Conservation (phyloP, 2,329 filamentous ascomycete genomes). For the Aspergillus udagawae region DNA sequence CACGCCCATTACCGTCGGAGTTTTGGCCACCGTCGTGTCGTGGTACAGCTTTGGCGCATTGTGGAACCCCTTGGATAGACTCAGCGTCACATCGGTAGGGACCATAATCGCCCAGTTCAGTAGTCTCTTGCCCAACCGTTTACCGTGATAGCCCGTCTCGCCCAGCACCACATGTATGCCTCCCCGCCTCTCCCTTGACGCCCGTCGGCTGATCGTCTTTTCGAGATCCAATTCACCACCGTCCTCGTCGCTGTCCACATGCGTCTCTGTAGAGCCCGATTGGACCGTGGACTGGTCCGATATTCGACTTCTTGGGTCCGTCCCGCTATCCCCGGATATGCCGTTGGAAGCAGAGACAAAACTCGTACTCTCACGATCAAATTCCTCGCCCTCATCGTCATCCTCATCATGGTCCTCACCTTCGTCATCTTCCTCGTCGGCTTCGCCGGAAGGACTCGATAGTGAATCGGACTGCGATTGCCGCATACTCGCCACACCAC, state of each 20-base stretch:
- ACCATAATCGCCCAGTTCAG: conserved; percentile 71
- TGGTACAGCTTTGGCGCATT: conserved; percentile 84
- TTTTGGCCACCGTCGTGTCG: conserved; percentile 73
- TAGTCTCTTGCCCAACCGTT: conserved; percentile 66
- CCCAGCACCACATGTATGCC: conserved; percentile 24
- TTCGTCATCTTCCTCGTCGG: background rate
- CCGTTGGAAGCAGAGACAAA: background rate
- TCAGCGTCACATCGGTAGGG: conserved; percentile 80
- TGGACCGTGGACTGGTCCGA: background rate
- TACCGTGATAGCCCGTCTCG: conserved; percentile 61
- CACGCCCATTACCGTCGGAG: conserved; percentile 73
- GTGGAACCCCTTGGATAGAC: conserved; percentile 79
- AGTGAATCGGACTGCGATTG: background rate
- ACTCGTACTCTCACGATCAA: background rate
- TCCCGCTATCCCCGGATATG: background rate
- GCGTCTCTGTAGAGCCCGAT: background rate
- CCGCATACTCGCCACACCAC: background rate
- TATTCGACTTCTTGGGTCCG: background rate
- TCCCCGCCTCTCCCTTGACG: background rate
- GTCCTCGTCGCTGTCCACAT: background rate
- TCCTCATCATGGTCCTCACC: background rate
- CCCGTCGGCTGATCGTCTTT: conserved; percentile 6
- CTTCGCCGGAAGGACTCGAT: background rate
- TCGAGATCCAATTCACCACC: conserved; percentile 8
- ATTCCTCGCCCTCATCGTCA: background rate